Evolutionary conservation across 805 yeast species (phyloP).

Genomic region (Lachancea quebecensis): DNA sequence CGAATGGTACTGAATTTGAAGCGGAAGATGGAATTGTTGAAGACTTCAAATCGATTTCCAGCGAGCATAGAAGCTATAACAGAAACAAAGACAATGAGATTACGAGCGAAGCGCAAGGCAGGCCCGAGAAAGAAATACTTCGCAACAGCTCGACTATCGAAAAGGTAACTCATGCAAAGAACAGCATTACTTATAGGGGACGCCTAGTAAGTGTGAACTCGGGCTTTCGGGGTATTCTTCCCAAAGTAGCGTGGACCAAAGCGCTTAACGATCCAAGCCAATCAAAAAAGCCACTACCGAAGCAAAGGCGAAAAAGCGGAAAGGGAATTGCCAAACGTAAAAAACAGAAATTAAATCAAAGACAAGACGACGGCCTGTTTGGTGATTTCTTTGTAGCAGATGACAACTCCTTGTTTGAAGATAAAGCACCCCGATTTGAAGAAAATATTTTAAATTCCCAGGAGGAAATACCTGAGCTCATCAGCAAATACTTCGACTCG

Average conservation of each 20-base stretch:
- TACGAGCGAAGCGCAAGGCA: not conserved
- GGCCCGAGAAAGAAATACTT: not conserved
- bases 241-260: conserved; percentile 28
- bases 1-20: not conserved
- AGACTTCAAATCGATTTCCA: not conserved
- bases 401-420: conserved; percentile 8
- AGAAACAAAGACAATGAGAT: not conserved
- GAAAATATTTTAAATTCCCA: no score
- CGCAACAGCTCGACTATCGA: no score
- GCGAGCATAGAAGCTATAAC: no score
- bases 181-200: conserved; percentile 24
- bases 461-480: not conserved
- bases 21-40: not conserved
- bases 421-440: not conserved
- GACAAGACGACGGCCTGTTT: conserved; percentile 15
- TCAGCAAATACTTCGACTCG: conserved; percentile 2
- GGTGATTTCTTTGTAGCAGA: conserved; percentile 21
- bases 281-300: conserved; percentile 2
- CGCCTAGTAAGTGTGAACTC: conserved; percentile 20
- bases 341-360: not conserved
- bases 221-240: conserved; percentile 30
- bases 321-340: conserved; percentile 27
- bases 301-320: conserved; percentile 1
- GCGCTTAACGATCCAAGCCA: conserved; percentile 9
- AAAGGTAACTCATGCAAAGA: not conserved